phyloP scores from a whole-genome alignment of 768 basidiomycete species.

The Amanita muscaria region DNA sequence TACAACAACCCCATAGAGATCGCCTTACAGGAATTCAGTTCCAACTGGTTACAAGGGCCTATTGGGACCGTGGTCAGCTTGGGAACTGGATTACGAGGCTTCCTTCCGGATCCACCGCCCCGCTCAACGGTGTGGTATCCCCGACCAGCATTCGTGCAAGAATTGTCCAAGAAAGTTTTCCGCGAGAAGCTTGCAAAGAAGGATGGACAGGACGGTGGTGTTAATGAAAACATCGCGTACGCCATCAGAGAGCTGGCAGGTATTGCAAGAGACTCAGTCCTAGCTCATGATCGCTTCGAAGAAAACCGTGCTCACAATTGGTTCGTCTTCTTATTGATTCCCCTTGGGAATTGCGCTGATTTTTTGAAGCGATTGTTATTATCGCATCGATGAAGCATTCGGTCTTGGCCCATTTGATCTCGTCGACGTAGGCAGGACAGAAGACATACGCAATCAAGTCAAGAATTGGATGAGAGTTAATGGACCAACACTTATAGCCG shows the following conservation, averaged over 20 bases:
- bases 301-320: not conserved
- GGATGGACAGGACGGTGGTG: no score
- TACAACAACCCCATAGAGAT: conserved; percentile 18
- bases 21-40: conserved; percentile 10
- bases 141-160: not conserved
- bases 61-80: conserved; percentile 12
- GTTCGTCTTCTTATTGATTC: no score
- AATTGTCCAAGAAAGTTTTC: not conserved
- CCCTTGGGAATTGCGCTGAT: no score
- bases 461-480: not conserved
- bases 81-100: conserved; percentile 12
- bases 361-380: not conserved
- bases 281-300: not conserved
- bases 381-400: not conserved
- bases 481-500: not conserved
- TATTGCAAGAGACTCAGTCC: conserved; percentile 1
- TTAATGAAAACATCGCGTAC: conserved; percentile 1
- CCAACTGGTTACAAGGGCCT: conserved; percentile 14
- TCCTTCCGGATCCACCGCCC: conserved; percentile 1
- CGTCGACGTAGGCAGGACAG: not conserved
- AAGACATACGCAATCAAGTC: not conserved
- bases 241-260: conserved; percentile 1
- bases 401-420: not conserved
- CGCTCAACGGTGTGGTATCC: conserved; percentile 1
- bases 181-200: not conserved